Base-by-base conservation (phyloP, 2,329 filamentous ascomycete species). In the Lasiodiplodia theobromae region DNA sequence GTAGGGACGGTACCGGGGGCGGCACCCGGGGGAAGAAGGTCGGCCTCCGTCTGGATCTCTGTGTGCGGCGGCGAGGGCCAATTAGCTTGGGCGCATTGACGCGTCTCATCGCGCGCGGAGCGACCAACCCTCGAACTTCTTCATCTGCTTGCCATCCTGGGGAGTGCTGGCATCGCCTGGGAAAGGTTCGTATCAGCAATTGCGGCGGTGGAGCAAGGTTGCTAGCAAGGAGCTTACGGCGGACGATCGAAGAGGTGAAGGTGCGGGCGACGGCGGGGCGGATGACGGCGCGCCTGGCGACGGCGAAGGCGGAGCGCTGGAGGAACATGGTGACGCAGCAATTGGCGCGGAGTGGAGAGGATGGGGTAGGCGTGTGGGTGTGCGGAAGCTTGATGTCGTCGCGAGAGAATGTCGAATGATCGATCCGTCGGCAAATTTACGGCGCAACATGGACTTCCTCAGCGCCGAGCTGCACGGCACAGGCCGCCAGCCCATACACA, bases 11-110 rank as follows among this genome's bases (percentile, higher is more conserved):
- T 92, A 79, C 96, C 95, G 72, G 89, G 84, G 76, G 88, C 82
- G 76, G 92, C 94, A 86, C 96, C 96, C 40, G 93, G 92, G 72
- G 91, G 88, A 73, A 96, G 74, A 70, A 99, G 92, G 82, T 99
- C 96, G n/a, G 89, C 87, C 74, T 91, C 88, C 73, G 80, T 83
- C 85, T 91, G 91, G 85, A 99, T 88, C 77, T 98, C 96, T 99
- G 81, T 75, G 66, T 31, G 49, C 66, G 31, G 34, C 44, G 74
- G 23, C 62, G 10, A 31, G 58, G 52, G 57, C 64, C 47, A 38
- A 71, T 78, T 71, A 79, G 75, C 75, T 72, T 74, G 21, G 56
- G 66, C 66, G 56, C 66, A 37, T 56, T 21, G 40, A 49, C 4
- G 49, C 56, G 25, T 68, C 49, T 34, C 16, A 47, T 74, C 72